These are phyloP conservation scores for Lichtheimia ornata DNA, from an alignment of 371 early-diverging fungal genomes.

Conservation along the genomic window DNA sequence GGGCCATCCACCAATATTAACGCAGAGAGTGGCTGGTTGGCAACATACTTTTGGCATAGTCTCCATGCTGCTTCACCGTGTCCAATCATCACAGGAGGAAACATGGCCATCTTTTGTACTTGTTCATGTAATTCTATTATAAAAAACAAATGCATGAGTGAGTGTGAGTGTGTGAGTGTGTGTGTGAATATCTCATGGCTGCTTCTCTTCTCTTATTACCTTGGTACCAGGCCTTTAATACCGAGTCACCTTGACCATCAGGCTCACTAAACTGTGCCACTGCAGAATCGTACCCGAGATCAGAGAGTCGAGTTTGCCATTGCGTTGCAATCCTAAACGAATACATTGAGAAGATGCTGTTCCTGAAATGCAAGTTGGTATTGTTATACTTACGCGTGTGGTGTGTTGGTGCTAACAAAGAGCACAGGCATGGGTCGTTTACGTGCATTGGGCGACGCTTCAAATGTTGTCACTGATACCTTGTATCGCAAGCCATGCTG, in stretches of 20 bases:
- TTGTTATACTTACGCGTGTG: slow-evolving; percentile 9
- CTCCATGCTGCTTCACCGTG: slow-evolving; percentile 32
- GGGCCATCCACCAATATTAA: slow-evolving; percentile 22
- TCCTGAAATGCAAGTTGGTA: background rate
- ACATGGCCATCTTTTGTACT: slow-evolving; percentile 29
- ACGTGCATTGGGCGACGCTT: slow-evolving; percentile 2
- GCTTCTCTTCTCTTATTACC: slow-evolving; percentile 24
- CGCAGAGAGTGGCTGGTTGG: slow-evolving; percentile 45
- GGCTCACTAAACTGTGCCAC: slow-evolving; percentile 7
- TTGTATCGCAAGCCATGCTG: background rate
- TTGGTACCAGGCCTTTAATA: slow-evolving; percentile 24
- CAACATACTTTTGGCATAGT: slow-evolving; percentile 38
- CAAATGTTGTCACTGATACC: slow-evolving; percentile 5
- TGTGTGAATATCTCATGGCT: background rate
- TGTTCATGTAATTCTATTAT: slow-evolving; percentile 14
- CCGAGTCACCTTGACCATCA: background rate
- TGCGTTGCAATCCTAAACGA: background rate
- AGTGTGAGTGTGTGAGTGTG: too few relatives aligned
- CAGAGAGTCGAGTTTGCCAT: slow-evolving; percentile 31
- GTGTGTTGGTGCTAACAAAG: slow-evolving; percentile 9
- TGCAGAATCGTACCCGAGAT: slow-evolving; percentile 32
- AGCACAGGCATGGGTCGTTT: slow-evolving; percentile 21
- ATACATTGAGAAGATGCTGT: background rate
- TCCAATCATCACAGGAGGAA: slow-evolving; percentile 42
- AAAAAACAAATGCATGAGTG: background rate